Evolutionary conservation across 352 stramenopile species (phyloP).

Genomic region (Thraustochytrium sp.): DNA sequence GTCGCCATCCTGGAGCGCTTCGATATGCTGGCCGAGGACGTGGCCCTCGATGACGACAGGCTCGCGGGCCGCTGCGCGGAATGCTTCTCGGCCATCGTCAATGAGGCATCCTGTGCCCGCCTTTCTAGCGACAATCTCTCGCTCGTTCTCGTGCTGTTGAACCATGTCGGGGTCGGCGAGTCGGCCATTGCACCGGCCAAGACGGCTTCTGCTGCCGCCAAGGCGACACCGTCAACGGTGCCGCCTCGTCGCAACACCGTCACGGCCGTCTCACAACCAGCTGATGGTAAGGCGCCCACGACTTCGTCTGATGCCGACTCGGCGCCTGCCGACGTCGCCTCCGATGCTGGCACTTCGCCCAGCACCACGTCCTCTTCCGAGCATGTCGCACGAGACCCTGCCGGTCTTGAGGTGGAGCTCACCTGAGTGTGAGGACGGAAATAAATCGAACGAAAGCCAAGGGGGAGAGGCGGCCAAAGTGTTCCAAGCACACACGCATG

Average conservation of each 20-base stretch:
- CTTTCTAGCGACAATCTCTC: constrained; percentile 33
- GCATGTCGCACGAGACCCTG: background rate
- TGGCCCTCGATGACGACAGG: background rate
- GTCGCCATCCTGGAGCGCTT: background rate
- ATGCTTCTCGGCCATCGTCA: background rate
- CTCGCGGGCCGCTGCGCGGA: background rate
- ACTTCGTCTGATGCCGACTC: too few species aligned
- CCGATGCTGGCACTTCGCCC: too few species aligned
- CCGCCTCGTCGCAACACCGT: too few species aligned
- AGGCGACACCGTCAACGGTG: background rate
- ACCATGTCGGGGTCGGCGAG: too few species aligned
- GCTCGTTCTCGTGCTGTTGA: background rate
- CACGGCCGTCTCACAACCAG: too few species aligned
- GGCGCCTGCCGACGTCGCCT: too few species aligned
- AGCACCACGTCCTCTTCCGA: background rate
- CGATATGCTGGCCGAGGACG: background rate
- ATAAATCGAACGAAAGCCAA: too few species aligned
- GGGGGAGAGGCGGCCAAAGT: too few species aligned
- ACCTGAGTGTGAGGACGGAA: too few species aligned
- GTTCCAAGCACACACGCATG: too few species aligned
- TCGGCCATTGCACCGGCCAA: background rate
- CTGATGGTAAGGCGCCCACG: too few species aligned
- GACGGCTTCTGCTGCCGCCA: background rate
- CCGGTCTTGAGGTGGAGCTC: background rate
- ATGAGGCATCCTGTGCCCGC: background rate